Conservation (phyloP, 495 filamentous ascomycete genomes). For the Amniculicola lignicola region DNA sequence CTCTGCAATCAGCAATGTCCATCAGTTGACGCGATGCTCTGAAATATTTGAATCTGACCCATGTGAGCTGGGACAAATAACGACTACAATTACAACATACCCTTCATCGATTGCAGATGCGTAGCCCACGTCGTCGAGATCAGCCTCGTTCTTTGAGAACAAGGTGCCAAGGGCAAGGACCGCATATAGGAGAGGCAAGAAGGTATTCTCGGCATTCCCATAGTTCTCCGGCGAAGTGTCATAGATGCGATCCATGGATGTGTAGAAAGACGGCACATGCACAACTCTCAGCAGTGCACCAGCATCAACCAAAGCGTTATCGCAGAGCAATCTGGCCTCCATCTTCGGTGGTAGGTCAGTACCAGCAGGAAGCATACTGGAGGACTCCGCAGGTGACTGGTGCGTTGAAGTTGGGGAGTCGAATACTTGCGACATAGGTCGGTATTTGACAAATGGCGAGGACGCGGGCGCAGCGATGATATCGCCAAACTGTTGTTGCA, state of each 20-base stretch:
- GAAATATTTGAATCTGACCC: conserved; percentile 77
- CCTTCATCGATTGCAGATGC: conserved; percentile 76
- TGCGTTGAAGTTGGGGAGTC: conserved; percentile 69
- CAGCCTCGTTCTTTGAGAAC: conserved; percentile 57
- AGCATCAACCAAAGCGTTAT: conserved; percentile 77
- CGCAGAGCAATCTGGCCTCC: conserved; percentile 65
- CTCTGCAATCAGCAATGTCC: conserved; percentile 88
- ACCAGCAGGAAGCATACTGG: conserved; percentile 1
- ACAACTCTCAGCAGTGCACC: conserved; percentile 80
- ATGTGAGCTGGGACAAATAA: conserved; percentile 6
- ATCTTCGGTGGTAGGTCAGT: conserved; percentile 62
- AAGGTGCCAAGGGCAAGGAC: conserved; percentile 84
- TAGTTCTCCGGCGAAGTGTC: conserved; percentile 65
- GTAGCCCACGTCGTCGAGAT: conserved; percentile 57
- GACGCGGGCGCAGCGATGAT: conserved; percentile 49
- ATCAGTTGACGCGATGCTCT: conserved; percentile 72
- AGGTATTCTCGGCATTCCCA: conserved; percentile 71
- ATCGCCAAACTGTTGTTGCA: conserved; percentile 84
- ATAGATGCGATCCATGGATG: conserved; percentile 75
- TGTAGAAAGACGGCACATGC: conserved; percentile 83
- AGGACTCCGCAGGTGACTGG: conserved; percentile 57
- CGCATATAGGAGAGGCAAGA: conserved; percentile 78
- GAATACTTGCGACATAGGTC: conserved; percentile 52
- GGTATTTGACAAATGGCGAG: conserved; percentile 42
- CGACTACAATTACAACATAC: conserved; percentile 45